Base-by-base conservation (phyloP, 148 eudicot genomes). In the Agrostemma githago region DNA sequence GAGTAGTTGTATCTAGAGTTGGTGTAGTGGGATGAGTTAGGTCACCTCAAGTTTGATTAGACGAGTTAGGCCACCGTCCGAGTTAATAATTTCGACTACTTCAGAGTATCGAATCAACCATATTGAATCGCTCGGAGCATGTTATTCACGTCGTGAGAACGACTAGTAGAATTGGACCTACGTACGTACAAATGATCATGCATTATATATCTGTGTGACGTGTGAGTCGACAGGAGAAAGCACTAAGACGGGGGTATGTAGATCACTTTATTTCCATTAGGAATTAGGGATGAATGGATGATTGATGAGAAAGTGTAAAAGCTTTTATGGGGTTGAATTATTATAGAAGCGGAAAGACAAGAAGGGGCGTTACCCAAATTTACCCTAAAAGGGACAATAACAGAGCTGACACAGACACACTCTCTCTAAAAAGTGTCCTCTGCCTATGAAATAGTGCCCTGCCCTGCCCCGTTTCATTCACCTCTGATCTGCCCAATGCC, bases 201-300 rank as follows among this genome's bases (percentile, higher is more conserved):
- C n/a, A n/a, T n/a, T n/a, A n/a, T n/a, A n/a, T n/a, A n/a, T n/a
- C 2, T 48, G 56, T 51, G 56, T 1, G 56, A 12, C 56, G 11
- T 51, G 56, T 51, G 56, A 51, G 56, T 51, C 56, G 3, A 17
- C 26, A 60, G 5, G 63, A 60, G 9, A n/a, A 60, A 21, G 66
- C 6, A 10, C 6, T 62, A 21, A 62, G 26, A 65, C 6, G 14
- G 68, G 0, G 46, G 2, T 65, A n/a, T n/a, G 17, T 12, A 16
- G 20, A 56, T 14, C 73, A 42, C 66, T 21, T 72, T 78, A 56
- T 67, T 1, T 5, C 21, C 12, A n/a, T 16, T 3, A 8, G 10
- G 34, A 26, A 26, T 26, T 26, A n/a, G 34, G 34, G 37, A 78
- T 78, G 80, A 77, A 62, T 77, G 56, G 54, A 77, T 77, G 80